These are phyloP conservation scores for Raphanus raphanistrum DNA, from an alignment of 345 rosid species.

Conservation along the genomic window DNA sequence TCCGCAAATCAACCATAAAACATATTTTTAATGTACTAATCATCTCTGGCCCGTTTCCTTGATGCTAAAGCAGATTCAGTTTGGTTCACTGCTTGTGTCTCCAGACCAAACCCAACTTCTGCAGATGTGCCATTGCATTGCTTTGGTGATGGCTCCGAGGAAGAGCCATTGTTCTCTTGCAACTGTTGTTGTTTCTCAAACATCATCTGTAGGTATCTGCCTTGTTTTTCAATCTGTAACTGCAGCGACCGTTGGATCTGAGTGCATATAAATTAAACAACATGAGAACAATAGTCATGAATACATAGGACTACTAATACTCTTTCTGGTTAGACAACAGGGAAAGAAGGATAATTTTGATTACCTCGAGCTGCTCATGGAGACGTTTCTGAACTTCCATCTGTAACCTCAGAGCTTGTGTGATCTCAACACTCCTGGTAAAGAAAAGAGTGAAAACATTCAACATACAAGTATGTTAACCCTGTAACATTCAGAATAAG, in stretches of 20 bases:
- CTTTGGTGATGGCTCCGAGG: slow-evolving; percentile 34
- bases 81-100: not conserved
- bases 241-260: slow-evolving; percentile 38
- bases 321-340: not conserved
- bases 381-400: slow-evolving; percentile 96
- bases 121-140: slow-evolving; percentile 8
- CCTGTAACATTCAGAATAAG: not conserved
- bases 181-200: slow-evolving; percentile 66
- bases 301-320: not conserved
- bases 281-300: slow-evolving; percentile 3
- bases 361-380: slow-evolving; percentile 97
- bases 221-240: slow-evolving; percentile 40
- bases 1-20: not conserved
- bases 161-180: slow-evolving; percentile 39
- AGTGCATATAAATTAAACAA: not conserved
- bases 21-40: slow-evolving; percentile 23
- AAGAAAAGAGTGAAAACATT: not conserved
- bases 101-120: not conserved
- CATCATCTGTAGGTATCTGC: slow-evolving; percentile 46
- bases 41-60: slow-evolving; percentile 43
- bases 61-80: slow-evolving; percentile 21
- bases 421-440: slow-evolving; percentile 42
- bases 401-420: slow-evolving; percentile 88
- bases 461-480: not conserved
- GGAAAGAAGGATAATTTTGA: not conserved